Base-by-base conservation (phyloP, 1,284 basidiomycete species). In the Cryptococcus maquisensis region DNA sequence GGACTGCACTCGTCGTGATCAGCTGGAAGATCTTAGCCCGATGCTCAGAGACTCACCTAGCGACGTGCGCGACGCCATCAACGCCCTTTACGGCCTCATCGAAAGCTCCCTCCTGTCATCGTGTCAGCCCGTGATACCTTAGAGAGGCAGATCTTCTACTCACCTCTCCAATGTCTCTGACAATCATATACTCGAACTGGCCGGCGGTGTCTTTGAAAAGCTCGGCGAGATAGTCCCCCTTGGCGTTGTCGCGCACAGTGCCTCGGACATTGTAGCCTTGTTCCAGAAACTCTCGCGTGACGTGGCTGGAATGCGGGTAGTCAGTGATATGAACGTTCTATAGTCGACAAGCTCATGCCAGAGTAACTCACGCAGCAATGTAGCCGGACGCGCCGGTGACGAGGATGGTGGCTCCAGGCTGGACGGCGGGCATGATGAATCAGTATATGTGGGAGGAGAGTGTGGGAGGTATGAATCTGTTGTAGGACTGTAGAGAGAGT, bases 51-150 rank as follows among this genome's bases (percentile, higher is more conserved):
- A 28, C 49, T 37, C n/a, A 55, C 54, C 54, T 55, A 6, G 63
- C 63, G 45, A 62, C 50, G 47, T 75, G 73, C 1, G 69, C 72
- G 12, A 88, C 82, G 4, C 78, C 84, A 58, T 84, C 81, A 1
- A 87, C 81, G 2, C 78, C 84, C 65, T 83, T 82, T 36, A 87
- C 83, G 1, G 83, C 84, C 44, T 85, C 82, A 63, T 87, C 84
- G 60, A 87, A 87, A 3, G 82, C 83, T n/a, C 82, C 83, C 8
- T 81, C 78, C 82, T 83, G 44, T 21, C 6, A 51, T 18, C 45
- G 51, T 20, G 47, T 36, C 15, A 12, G 21, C 12, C 16, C n/a
- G 10, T 16, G 9, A 20, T 18, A 15, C 20, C 16, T 10, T 13
- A n/a, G 21, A 20, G 4, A 21, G 13, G 32, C 16, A 36, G 26